These are phyloP conservation scores for Vaccinium corymbosum DNA, from an alignment of 148 eudicot genomes.

Conservation along the genomic window DNA sequence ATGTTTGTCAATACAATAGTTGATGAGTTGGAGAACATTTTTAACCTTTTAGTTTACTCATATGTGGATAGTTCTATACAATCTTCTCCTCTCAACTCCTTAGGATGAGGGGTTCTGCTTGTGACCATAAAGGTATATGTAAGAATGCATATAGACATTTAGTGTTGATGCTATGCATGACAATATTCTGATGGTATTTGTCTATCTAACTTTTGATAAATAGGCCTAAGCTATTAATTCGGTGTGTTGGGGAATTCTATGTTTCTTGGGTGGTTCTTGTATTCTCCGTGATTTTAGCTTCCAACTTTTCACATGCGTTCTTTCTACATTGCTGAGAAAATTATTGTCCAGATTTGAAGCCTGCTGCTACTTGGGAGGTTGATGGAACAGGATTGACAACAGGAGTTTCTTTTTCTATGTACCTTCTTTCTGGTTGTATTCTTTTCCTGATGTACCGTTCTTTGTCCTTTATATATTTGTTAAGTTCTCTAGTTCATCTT, in stretches of 20 bases:
- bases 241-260: not conserved
- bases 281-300: not conserved
- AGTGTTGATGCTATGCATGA: not conserved
- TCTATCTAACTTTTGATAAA: not conserved
- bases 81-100: not conserved
- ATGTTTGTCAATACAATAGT: not conserved
- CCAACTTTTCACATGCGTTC: constrained; percentile 1
- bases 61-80: not conserved
- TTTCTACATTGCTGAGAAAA: constrained; percentile 10
- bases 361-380: constrained; percentile 95
- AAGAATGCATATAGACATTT: not conserved
- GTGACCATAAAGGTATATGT: not conserved
- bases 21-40: not conserved
- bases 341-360: constrained; percentile 55
- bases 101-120: not conserved
- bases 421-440: constrained; percentile 74
- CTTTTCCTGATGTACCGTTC: constrained; percentile 6
- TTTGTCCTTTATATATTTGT: constrained; percentile 12
- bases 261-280: not conserved
- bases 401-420: constrained; percentile 83
- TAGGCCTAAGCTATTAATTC: not conserved
- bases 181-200: not conserved
- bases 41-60: not conserved
- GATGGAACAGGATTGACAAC: constrained; percentile 70
- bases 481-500: constrained; percentile 8